Base-by-base conservation (phyloP, 441 rosid genomes). In the Gossypium schwendimanii region DNA sequence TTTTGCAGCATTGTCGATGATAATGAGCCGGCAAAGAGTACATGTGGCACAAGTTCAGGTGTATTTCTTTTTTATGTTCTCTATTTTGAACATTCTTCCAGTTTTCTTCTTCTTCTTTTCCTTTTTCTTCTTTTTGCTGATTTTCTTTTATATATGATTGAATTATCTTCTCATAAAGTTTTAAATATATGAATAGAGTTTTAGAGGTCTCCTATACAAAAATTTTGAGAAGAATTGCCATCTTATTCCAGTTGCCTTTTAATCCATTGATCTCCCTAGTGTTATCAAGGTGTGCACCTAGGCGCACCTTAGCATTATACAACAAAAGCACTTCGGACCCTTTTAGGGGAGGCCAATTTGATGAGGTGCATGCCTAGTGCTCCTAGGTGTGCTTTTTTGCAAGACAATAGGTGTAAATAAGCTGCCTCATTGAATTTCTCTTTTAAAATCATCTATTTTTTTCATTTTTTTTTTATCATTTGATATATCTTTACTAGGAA, bases 1-100 rank as follows among this genome's bases (percentile, higher is more conserved):
- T 69, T 72, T 41, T 58, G 26, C 84, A 94, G 99, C 73, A 88
- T 92, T 75, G 87, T 87, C 2, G 92, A 89, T 85, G 96, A 92
- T 74, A 74, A 39, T 65, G 89, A 81, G 66, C 78, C 17, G 24
- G 88, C 81, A 69, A 70, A 49, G 73, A 71, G 52, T 45, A 39
- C 63, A 52, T 85, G 69, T 77, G 83, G 86, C 70, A 58, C 89
- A 72, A 85, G 81, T 80, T 83, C 93, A 85, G 97, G 98, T 90
- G 55, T 53, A 17, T 70, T 21, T 28, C 1, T 52, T 33, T 36
- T 57, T 72, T 26, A 18, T 55, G 39, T 61, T 47, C 6, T 71
- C 31, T 70, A 44, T 75, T 26, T 60, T 71, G 50, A 59, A 53
- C 17, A 60, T 7, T 71, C 33, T 62, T 77, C 20, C 50, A 21